Evolutionary conservation across 164 flowering plant species (phyloP), one percentile per base, ranked within the genome.

Genomic region (Piper betle): DNA sequence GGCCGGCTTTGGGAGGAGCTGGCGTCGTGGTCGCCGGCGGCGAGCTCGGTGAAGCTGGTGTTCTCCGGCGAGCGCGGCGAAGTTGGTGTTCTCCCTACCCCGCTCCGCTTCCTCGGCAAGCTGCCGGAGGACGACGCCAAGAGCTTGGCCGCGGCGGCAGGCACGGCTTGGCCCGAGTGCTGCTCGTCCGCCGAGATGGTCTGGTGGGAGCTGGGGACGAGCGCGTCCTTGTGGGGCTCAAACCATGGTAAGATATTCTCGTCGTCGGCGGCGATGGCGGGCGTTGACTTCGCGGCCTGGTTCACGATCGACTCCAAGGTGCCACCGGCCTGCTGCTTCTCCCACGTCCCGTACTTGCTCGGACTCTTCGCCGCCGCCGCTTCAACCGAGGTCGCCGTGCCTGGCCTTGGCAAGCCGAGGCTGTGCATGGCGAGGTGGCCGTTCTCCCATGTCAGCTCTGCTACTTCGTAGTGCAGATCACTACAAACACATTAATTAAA

Each of bases 401-500:
- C 43, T 75, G n/a, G n/a, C n/a, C n/a, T n/a, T n/a, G n/a, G n/a
- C n/a, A n/a, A n/a, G n/a, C 71, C 70, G 63, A 72, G 76, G 74
- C 6, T 0, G 41, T 20, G 4, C 50, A 87, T 73, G 58, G 84
- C 76, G 58, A 84, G 59, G 59, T 90, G 92, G 5, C 97, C 97
- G 62, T 87, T 87, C 65, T 85, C 83, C 97, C 95, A 90, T 25
- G 87, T 87, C 64, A 90, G 72, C 77, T 90, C 97, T 20, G 95
- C 87, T 40, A 91, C 87, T 65, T 82, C 93, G 55, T 83, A 84
- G 67, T 82, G 87, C 52, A 74, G 66, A 80, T 87, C 83, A 10
- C 38, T 11, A 25, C 25, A 57, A 4, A 13, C 5, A 13, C 13
- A 55, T 6, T 6, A 15, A 25, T 10, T 3, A 4, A 4, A 19